These are phyloP conservation scores for Erythrophleum ivorense DNA, from an alignment of 331 rosid genomes.

Conservation along the genomic window DNA sequence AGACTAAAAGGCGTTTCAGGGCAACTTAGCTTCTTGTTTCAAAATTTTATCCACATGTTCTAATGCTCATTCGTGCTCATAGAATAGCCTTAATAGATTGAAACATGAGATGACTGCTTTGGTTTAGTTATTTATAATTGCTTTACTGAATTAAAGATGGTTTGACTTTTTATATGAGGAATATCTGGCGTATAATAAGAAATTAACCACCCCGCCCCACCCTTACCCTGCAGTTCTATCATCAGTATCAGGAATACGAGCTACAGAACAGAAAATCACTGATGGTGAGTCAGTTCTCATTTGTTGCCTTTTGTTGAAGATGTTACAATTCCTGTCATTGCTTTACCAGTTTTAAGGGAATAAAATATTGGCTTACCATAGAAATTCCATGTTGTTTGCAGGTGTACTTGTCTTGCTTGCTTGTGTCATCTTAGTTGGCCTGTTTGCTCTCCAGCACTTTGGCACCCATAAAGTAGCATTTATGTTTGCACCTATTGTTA, in stretches of 20 bases:
- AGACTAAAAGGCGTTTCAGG: not conserved
- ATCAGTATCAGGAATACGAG: constrained; percentile 69
- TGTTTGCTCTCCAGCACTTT: constrained; percentile 76
- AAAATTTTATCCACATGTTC: not conserved
- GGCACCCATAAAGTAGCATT: constrained; percentile 78
- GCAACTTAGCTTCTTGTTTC: not conserved
- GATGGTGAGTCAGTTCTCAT: constrained; percentile 45
- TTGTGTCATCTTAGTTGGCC: constrained; percentile 69
- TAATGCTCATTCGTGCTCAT: not conserved
- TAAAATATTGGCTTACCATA: constrained; percentile 9
- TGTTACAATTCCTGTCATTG: constrained; percentile 16
- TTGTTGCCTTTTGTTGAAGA: constrained; percentile 13
- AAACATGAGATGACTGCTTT: not conserved
- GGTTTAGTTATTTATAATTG: not conserved
- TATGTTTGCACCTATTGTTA: constrained; percentile 68
- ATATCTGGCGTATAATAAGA: not conserved
- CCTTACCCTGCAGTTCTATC: constrained; percentile 59
- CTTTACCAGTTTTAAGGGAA: constrained; percentile 1
- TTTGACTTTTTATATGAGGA: not conserved
- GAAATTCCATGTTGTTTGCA: constrained; percentile 44
- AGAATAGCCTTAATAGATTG: no score
- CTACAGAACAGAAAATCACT: constrained; percentile 54
- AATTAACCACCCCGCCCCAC: not conserved
- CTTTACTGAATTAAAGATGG: not conserved
- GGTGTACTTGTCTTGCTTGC: constrained; percentile 74